Evolutionary conservation across 2,329 filamentous ascomycete genomes (phyloP).

Genomic region (Dactylellina sp.): DNA sequence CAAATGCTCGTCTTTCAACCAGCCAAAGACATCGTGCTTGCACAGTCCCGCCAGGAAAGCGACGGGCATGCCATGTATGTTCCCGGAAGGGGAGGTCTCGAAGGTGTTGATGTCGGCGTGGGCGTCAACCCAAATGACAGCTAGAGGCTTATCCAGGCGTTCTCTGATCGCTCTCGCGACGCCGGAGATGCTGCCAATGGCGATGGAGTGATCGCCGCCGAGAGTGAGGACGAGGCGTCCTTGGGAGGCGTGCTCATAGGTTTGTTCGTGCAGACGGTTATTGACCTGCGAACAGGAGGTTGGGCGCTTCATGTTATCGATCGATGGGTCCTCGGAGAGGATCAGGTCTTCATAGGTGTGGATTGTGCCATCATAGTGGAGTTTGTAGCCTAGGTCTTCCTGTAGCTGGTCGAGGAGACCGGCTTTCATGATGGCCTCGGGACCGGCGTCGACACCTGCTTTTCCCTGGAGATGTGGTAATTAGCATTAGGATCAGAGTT

Average conservation of each 20-base stretch:
- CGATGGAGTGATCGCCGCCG: conserved; percentile 95
- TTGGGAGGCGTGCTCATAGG: conserved; percentile 84
- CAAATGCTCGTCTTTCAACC: conserved; percentile 79
- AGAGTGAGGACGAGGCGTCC: conserved; percentile 92
- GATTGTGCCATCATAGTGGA: conserved; percentile 84
- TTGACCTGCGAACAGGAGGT: conserved; percentile 87
- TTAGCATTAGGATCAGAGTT: conserved; percentile 31
- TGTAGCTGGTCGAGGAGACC: conserved; percentile 86
- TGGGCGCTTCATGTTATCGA: conserved; percentile 89
- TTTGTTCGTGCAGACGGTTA: conserved; percentile 80
- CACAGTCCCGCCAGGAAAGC: conserved; percentile 89
- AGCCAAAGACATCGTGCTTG: conserved; percentile 82
- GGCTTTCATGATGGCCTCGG: conserved; percentile 85
- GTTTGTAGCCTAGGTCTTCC: conserved; percentile 86
- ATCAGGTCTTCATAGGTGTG: conserved; percentile 83
- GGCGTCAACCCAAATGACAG: conserved; percentile 98
- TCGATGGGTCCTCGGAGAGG: conserved; percentile 77
- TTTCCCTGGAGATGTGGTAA: conserved; percentile 74
- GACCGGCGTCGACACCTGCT: conserved; percentile 88
- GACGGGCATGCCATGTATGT: conserved; percentile 98
- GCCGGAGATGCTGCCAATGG: conserved; percentile 91
- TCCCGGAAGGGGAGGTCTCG: conserved; percentile 87
- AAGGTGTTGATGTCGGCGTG: conserved; percentile 98
- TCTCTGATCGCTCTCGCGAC: conserved; percentile 87
- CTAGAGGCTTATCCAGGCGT: conserved; percentile 82